Evolutionary conservation across 176 grass and related monocot genomes (phyloP).

Genomic region (Ensete ventricosum): DNA sequence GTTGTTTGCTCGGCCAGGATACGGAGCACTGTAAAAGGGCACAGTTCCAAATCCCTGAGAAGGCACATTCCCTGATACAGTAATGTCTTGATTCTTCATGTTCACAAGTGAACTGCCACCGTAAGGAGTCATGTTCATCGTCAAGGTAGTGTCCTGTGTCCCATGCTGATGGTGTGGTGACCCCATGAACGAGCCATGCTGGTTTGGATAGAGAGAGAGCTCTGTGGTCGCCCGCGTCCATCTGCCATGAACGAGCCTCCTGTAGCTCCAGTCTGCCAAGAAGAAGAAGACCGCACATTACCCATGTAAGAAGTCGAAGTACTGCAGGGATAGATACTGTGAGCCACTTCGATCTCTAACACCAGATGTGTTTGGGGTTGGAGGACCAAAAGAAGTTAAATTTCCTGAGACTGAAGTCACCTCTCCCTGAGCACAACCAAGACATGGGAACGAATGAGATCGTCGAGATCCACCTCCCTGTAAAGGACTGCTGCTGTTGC

Average conservation of each 20-base stretch:
- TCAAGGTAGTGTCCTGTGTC: slow-evolving; percentile 23
- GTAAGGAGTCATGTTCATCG: slow-evolving; percentile 25
- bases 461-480: slow-evolving; percentile 41
- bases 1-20: slow-evolving; percentile 16
- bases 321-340: slow-evolving; percentile 93
- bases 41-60: slow-evolving; percentile 3
- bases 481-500: slow-evolving; percentile 26
- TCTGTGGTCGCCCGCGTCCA: slow-evolving; percentile 16
- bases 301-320: slow-evolving; percentile 74
- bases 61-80: slow-evolving; percentile 18
- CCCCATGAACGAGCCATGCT: slow-evolving; percentile 27
- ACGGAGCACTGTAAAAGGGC: slow-evolving; percentile 18
- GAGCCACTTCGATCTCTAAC: slow-evolving; percentile 50
- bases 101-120: slow-evolving; percentile 24
- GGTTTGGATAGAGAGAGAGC: slow-evolving; percentile 12
- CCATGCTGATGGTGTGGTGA: slow-evolving; percentile 23
- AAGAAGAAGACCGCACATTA: slow-evolving; percentile 43
- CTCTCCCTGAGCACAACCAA: slow-evolving; percentile 22
- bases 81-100: slow-evolving; percentile 18
- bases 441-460: slow-evolving; percentile 68
- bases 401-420: slow-evolving; percentile 49
- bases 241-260: slow-evolving; percentile 20
- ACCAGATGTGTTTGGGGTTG: slow-evolving; percentile 13
- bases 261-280: slow-evolving; percentile 45
- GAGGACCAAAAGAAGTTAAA: slow-evolving; percentile 14